These are phyloP conservation scores for Nicotiana undulata DNA, from an alignment of 257 asterid genomes.

Conservation along the genomic window DNA sequence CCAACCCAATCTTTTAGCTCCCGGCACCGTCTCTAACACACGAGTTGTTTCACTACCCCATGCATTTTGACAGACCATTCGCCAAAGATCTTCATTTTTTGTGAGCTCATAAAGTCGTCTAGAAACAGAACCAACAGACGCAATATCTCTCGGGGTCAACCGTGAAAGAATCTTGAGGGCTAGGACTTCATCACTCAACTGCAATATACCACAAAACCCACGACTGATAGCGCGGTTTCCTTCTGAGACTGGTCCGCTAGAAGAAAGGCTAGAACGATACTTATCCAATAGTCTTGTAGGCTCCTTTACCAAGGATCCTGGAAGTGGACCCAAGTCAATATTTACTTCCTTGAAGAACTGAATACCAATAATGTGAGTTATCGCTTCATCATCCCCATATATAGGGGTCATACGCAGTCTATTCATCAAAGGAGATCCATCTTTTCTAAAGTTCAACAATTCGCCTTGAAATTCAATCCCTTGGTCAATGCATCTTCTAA, in stretches of 20 bases:
- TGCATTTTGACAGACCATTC: conserved; percentile 86
- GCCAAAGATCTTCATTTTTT: conserved; percentile 78
- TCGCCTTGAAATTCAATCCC: conserved; percentile 51
- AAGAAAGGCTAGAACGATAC: conserved; percentile 43
- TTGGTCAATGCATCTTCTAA: conserved; percentile 40
- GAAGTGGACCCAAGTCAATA: conserved; percentile 79
- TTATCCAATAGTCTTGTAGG: conserved; percentile 38
- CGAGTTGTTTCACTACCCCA: conserved; percentile 86
- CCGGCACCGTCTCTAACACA: conserved; percentile 66
- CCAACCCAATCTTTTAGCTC: conserved; percentile 82
- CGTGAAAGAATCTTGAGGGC: conserved; percentile 56
- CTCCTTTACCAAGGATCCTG: conserved; percentile 60
- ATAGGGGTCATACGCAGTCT: conserved; percentile 45
- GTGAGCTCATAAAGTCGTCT: conserved; percentile 59
- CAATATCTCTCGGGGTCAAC: conserved; percentile 81
- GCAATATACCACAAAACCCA: conserved; percentile 65
- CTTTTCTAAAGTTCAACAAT: conserved; percentile 45
- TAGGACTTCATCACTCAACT: conserved; percentile 73
- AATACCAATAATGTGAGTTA: conserved; percentile 62
- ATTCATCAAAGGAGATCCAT: conserved; percentile 49
- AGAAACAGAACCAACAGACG: conserved; percentile 84
- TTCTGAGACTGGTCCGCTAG: conserved; percentile 25
- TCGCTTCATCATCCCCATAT: conserved; percentile 36
- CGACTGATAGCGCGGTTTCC: conserved; percentile 41
- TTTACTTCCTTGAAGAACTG: conserved; percentile 61